Base-by-base conservation (phyloP, 176 grass and related monocot genomes). In the Cenchrus purpureus region DNA sequence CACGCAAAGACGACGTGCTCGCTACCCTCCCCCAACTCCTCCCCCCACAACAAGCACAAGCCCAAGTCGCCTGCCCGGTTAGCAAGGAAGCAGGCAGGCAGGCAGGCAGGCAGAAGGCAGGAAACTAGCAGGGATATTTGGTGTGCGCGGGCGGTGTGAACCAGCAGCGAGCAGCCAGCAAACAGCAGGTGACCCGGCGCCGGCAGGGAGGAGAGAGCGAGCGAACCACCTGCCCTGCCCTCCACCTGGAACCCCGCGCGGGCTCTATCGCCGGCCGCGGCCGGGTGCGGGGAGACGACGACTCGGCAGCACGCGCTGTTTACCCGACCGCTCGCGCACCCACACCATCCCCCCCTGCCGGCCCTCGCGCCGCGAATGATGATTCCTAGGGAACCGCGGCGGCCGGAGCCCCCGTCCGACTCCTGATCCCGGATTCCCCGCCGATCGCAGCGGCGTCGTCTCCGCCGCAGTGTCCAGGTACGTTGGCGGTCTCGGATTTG, bases 81-180 rank as follows among this genome's bases (percentile, higher is more conserved):
- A 69, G 65, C 53, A 28, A 50, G 22, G 50, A 50, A 28, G 76
- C 57, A 3, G 70, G 51, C 43, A 46, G 37, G 37, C 37, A n/a
- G n/a, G n/a, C n/a, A 56, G 54, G 54, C 54, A 56, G 54, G 15
- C 54, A 31, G 65, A 4, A 40, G 31, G 31, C 31, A 32, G 31
- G 60, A 68, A 78, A 78, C 60, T 0, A 6, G 80, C 81, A 29
- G 40, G 40, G 8, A 31, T 77, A 7, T 49, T 82, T 77, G 78
- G 72, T 55, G 76, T 2, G 83, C 43, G 83, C 82, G 83, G 34
- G 37, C 78, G 17, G 58, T 45, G 88, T 82, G 88, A 45, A 11
- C 53, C 70, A 62, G 54, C 83, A 29, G 73, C 64, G 11, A 10
- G 53, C 22, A 44, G 7, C 75, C 2, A 52, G 71, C 70, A 17